A percentile compares a stretch with the other conserved stretches of the same genome.
Conservation (phyloP, 163 green algal genomes). For the Botryococcus braunii region DNA sequence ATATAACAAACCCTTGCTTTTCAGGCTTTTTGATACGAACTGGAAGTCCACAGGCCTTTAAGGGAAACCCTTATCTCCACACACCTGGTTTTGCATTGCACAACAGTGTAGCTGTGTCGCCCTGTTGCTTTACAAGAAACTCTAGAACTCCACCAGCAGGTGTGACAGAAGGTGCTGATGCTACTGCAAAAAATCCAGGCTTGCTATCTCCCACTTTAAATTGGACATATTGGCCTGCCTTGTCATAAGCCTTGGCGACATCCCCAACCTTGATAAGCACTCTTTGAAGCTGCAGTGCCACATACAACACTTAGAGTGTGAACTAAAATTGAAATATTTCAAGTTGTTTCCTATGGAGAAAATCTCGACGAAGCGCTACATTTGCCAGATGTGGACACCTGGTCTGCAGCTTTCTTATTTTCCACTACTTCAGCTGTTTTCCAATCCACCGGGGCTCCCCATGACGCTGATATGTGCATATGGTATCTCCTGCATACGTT, state of each 20-base stretch:
- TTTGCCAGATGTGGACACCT: no score
- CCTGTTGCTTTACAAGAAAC: conserved; percentile 56
- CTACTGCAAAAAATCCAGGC: conserved; percentile 88
- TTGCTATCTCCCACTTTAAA: conserved; percentile 68
- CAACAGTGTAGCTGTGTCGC: conserved; percentile 38
- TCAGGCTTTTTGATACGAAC: no score
- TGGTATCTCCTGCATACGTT: neutral
- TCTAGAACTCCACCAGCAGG: conserved; percentile 44
- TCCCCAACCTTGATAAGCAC: conserved; percentile 57
- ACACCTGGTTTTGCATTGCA: conserved; percentile 20
- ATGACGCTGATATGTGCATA: conserved; percentile 13
- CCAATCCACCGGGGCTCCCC: conserved; percentile 32
- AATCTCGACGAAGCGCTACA: no score
- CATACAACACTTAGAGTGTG: no score
- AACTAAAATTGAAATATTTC: no score
- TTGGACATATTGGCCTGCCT: conserved; percentile 81
- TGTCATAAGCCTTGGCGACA: conserved; percentile 51
- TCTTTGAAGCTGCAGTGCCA: conserved; percentile 39
- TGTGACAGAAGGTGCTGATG: conserved; percentile 55
- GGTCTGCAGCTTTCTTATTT: conserved; percentile 23
- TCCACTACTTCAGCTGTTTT: conserved; percentile 25
- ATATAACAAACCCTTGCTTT: no score
- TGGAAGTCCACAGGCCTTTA: no score
- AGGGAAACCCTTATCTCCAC: no score
- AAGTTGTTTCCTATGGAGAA: no score